phyloP scores from a whole-genome alignment of 768 basidiomycete species.

The Lentinula edodes region DNA sequence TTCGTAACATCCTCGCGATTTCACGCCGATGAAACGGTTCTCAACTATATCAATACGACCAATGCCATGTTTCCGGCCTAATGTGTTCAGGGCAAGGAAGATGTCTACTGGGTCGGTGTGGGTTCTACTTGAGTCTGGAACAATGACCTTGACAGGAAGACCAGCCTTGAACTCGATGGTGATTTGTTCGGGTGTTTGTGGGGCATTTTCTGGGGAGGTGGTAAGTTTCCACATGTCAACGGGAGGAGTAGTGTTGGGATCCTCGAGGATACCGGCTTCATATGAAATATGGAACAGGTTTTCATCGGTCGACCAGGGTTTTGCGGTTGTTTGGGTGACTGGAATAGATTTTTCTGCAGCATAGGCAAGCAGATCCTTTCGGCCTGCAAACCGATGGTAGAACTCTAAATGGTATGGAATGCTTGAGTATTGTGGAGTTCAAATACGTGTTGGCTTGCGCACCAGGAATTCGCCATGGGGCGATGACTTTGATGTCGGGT shows the following conservation, averaged over 20 bases:
- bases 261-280: conserved; percentile 98
- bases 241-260: conserved; percentile 92
- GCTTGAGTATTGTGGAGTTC: not conserved
- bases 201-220: conserved; percentile 74
- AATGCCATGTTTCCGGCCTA: conserved; percentile 92
- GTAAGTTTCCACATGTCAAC: conserved; percentile 99
- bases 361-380: conserved; percentile 86
- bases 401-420: conserved; percentile 51
- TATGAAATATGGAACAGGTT: conserved; percentile 99
- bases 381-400: conserved; percentile 96
- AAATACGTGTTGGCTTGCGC: conserved; percentile 10
- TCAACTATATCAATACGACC: conserved; percentile 99
- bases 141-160: conserved; percentile 78
- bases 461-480: conserved; percentile 97
- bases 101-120: conserved; percentile 94
- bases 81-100: conserved; percentile 85
- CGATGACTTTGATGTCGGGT: conserved; percentile 97
- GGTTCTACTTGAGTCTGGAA: conserved; percentile 46
- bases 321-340: conserved; percentile 90
- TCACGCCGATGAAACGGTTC: conserved; percentile 99
- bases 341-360: conserved; percentile 87
- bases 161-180: conserved; percentile 83
- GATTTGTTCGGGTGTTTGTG: conserved; percentile 71
- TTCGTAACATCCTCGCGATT: conserved; percentile 99
- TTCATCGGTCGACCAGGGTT: conserved; percentile 99